Base-by-base conservation (phyloP, 306 rosid species). In the Purshia tridentata region DNA sequence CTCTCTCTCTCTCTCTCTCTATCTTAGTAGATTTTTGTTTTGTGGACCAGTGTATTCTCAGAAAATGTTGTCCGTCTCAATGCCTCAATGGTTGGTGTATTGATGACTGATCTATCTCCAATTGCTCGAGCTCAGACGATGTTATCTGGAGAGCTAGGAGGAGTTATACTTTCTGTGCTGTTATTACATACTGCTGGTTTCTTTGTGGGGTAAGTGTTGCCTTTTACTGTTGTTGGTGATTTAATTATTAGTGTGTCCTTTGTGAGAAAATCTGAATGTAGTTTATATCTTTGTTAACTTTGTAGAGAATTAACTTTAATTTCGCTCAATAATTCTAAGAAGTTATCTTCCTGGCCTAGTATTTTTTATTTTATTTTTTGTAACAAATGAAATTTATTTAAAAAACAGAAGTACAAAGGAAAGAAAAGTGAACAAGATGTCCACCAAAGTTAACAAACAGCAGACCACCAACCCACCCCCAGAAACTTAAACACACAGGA, bases 131-230 rank as follows among this genome's bases (percentile, higher is more conserved):
- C 70, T 51, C 52, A 65, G 66, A 45, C 62, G 11, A 46, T 83
- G 13, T 42, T 80, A 57, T 72, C 82, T 11, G 79, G 84, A 19
- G 82, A 83, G 64, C 48, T 83, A 0, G 72, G 84, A 44, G 72
- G 11, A 15, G 82, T 83, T 20, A 65, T 80, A 45, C 80, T 83
- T 37, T 69, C 82, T 6, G 87, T 83, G 82, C 46, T 67, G 55
- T 57, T 77, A 63, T 48, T 83, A 65, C 84, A 83, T 74, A 69
- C 57, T 39, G 76, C 59, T 35, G 87, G 87, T 73, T 80, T 83
- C 77, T 69, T 83, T 8, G 59, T 83, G 10, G 84, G 87, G 87
- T 83, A 65, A 73, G 84, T 60, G 56, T 69, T 62, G 61, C n/a
- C 37, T 13, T 37, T 65, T 44, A 18, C 40, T 23, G 2, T 8